Base-by-base conservation (phyloP, 805 yeast species). In the Scheffersomyces amazonensis region DNA sequence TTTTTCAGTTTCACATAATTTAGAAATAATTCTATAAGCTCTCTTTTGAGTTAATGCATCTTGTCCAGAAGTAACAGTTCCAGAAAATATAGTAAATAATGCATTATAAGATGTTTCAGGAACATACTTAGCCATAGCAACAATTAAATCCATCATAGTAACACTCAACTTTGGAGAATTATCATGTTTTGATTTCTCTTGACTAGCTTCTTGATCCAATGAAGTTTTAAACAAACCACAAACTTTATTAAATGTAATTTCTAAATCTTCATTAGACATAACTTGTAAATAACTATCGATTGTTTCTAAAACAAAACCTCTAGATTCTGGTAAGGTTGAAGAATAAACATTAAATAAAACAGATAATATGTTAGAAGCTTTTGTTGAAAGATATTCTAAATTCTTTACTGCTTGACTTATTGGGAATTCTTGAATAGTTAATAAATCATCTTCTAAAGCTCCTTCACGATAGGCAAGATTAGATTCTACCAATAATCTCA, bases 281-380 rank as follows among this genome's bases (percentile, higher is more conserved):
- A 91, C 80, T 43, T 80, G 78, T 43, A 93, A 68, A 59, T 83
- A 90, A 0, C 81, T 75, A 50, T 88, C 90, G 51, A 91, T 87
- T 8, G 96, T 81, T 44, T 91, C 97, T 41, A 89, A 72, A 35
- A 93, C 80, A 58, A 74, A 88, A 10, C 87, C 86, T 60, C 98
- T 80, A 12, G 88, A 76, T 37, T 87, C 93, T 27, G 93, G 83
- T 32, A 78, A 65, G 9, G 97, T 89, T 49, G 89, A 90, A n/a
- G 91, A 79, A 62, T 86, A 93, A 13, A 93, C 95, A 53, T 93
- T 93, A 71, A 91, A 87, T 35, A 93, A 68, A 16, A 89, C 96
- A 10, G 96, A 84, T 36, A 93, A 69, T 35, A 93, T 56, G 47
- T 93, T 90, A 4, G 86, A 63, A 4, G 96, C 79, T 46, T 78